These are phyloP conservation scores for Aspergillus sp. DNA, from an alignment of 2,329 filamentous ascomycete genomes.

Conservation along the genomic window DNA sequence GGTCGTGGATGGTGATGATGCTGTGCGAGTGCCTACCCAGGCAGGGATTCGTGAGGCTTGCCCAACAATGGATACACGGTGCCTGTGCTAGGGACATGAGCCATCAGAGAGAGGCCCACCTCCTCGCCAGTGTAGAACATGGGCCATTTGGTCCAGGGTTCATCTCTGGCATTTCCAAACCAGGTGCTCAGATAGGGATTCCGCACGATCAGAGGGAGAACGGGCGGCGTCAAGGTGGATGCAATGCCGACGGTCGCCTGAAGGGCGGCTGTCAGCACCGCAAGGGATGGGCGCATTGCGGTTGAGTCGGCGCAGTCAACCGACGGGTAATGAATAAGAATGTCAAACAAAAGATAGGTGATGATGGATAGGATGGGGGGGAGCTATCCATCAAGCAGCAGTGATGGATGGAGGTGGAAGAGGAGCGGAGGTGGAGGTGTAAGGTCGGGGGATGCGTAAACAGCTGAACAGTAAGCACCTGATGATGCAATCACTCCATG, in stretches of 20 bases:
- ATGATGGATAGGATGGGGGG: not conserved
- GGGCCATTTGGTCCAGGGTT: slow-evolving; percentile 81
- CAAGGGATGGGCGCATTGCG: slow-evolving; percentile 35
- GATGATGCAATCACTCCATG: slow-evolving; percentile 19
- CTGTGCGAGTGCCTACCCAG: slow-evolving; percentile 37
- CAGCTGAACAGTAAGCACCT: not conserved
- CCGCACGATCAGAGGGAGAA: slow-evolving; percentile 72
- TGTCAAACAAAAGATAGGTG: not conserved
- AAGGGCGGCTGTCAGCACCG: slow-evolving; percentile 37
- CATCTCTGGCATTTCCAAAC: slow-evolving; percentile 69
- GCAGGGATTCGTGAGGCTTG: slow-evolving; percentile 65
- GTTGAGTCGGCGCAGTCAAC: not conserved
- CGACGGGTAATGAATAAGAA: not conserved
- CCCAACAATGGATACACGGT: slow-evolving; percentile 66
- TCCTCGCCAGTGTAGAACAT: slow-evolving; percentile 78
- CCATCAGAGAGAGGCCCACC: slow-evolving; percentile 65
- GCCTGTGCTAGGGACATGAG: slow-evolving; percentile 60
- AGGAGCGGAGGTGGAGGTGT: not conserved
- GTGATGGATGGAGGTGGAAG: not conserved
- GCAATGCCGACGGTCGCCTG: slow-evolving; percentile 49
- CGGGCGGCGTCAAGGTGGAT: slow-evolving; percentile 61
- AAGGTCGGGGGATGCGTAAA: too few relatives aligned
- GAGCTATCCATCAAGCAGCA: not conserved
- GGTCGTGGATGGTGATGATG: not conserved
- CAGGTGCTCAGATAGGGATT: slow-evolving; percentile 79